Evolutionary conservation across 2,329 filamentous ascomycete species (phyloP).

Genomic region (Aschersonia sp.): DNA sequence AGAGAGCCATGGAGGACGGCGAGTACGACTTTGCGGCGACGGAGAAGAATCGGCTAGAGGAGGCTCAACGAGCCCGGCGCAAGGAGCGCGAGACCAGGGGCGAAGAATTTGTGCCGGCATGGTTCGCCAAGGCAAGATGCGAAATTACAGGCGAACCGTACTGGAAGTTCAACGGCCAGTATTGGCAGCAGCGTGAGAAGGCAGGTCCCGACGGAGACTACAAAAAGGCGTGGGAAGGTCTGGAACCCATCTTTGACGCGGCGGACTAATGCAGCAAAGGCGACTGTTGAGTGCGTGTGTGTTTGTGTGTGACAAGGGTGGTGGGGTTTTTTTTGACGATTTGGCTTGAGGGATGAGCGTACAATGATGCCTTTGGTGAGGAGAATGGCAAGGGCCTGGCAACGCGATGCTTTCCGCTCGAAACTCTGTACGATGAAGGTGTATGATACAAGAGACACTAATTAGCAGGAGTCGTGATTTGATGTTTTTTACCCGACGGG

Average conservation of each 20-base stretch:
- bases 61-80: constrained; percentile 70
- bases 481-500: too few species aligned
- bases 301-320: neutral
- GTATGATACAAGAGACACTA: too few species aligned
- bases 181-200: constrained; percentile 64
- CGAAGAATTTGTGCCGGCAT: constrained; percentile 69
- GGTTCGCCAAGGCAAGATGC: constrained; percentile 65
- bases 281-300: neutral
- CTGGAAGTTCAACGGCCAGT: constrained; percentile 80
- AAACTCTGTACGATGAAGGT: too few species aligned
- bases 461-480: too few species aligned
- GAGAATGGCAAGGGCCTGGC: too few species aligned
- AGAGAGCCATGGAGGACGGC: constrained; percentile 97
- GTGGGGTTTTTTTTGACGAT: neutral
- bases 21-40: constrained; percentile 83
- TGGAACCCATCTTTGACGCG: constrained; percentile 60
- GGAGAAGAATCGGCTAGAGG: constrained; percentile 90
- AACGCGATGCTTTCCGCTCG: too few species aligned
- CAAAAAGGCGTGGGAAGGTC: constrained; percentile 46
- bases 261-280: constrained; percentile 9
- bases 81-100: constrained; percentile 60
- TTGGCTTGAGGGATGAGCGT: neutral
- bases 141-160: constrained; percentile 74
- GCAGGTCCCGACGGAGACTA: constrained; percentile 44
- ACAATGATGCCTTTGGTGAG: too few species aligned